A percentile compares a stretch with the other conserved stretches of the same genome.
Evolutionary conservation across 805 yeast genomes (phyloP).

Genomic region (Metschnikowia henanensis): DNA sequence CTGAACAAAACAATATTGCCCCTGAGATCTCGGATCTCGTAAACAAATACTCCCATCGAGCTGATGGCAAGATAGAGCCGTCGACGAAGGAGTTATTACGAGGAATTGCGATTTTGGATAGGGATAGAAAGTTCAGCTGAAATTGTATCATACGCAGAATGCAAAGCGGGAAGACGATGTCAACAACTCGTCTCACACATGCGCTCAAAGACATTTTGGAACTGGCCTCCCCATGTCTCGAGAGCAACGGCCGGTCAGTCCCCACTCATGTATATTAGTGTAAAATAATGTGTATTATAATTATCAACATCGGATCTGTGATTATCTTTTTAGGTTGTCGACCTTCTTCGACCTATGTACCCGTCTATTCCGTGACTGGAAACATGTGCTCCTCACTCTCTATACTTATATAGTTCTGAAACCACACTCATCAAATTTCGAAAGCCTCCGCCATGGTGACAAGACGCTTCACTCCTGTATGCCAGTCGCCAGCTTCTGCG

Average conservation of each 20-base stretch:
- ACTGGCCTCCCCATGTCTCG: no score
- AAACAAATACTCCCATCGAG: constrained; percentile 11
- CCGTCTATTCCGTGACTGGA: no score
- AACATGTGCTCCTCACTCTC: no score
- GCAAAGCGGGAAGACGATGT: no score
- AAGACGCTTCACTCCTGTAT: constrained; percentile 85
- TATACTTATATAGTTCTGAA: background rate
- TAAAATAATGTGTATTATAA: constrained; percentile 9
- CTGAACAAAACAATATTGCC: constrained; percentile 8
- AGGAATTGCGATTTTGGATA: constrained; percentile 14
- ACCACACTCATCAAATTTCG: background rate
- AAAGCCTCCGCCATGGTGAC: constrained; percentile 64
- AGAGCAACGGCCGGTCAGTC: no score
- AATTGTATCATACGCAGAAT: no score
- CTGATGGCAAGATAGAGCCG: constrained; percentile 1
- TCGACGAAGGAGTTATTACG: constrained; percentile 11
- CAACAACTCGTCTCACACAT: no score
- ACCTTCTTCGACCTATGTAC: no score
- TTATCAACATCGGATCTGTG: background rate
- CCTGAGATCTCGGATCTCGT: constrained; percentile 13
- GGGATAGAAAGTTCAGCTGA: background rate
- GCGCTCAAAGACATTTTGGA: no score
- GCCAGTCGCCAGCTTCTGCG: constrained; percentile 87
- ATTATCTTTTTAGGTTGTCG: no score
- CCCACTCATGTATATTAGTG: constrained; percentile 13